Conservation (phyloP, 495 filamentous ascomycete genomes). For the Astrothelium macrocarpum region DNA sequence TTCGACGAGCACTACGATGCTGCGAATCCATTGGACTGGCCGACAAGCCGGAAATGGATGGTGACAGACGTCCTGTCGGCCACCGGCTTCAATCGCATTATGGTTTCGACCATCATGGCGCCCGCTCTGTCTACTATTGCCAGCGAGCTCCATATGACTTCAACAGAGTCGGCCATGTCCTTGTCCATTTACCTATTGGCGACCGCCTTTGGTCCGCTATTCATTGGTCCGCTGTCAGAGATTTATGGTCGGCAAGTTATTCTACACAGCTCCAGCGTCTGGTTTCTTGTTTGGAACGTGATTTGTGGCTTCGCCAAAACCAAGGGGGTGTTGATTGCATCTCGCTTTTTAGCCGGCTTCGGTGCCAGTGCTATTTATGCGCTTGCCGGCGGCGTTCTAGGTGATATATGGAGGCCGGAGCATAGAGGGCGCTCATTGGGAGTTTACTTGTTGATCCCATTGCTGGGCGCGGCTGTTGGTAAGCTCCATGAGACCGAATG, state of each 20-base stretch:
- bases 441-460: conserved; percentile 11
- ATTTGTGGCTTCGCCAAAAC: conserved; percentile 31
- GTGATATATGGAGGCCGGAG: conserved; percentile 25
- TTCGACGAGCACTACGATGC: conserved; percentile 13
- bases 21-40: conserved; percentile 18
- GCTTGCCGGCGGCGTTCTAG: conserved; percentile 17
- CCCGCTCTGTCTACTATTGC: conserved; percentile 32
- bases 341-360: conserved; percentile 29
- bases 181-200: conserved; percentile 48
- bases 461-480: conserved; percentile 11
- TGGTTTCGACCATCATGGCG: conserved; percentile 29
- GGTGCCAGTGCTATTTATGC: conserved; percentile 26
- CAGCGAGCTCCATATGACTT: conserved; percentile 30
- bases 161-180: conserved; percentile 27
- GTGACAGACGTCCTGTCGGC: conserved; percentile 23
- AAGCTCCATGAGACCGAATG: background rate
- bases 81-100: conserved; percentile 22
- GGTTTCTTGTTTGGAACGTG: conserved; percentile 33
- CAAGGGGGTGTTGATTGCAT: conserved; percentile 27
- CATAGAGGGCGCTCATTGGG: conserved; percentile 11
- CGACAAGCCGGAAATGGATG: conserved; percentile 16
- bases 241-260: conserved; percentile 30
- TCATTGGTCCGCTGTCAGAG: conserved; percentile 35
- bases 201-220: conserved; percentile 38
- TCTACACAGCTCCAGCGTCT: conserved; percentile 27